Conservation (phyloP, 2,329 filamentous ascomycete species). For the Colletotrichum lini region DNA sequence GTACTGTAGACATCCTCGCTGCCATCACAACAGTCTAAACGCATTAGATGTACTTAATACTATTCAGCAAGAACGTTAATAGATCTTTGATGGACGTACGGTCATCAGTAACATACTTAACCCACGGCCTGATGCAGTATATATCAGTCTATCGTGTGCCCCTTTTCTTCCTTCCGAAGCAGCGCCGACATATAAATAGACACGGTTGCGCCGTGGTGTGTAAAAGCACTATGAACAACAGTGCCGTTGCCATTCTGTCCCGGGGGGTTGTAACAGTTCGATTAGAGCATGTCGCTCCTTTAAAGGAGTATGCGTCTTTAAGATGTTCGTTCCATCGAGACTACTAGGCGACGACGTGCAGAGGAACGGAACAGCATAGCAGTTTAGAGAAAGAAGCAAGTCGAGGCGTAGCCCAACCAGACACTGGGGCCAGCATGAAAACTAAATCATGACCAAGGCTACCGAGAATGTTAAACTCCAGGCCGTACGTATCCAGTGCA, state of each 20-base stretch:
- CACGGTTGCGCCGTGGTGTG: no score
- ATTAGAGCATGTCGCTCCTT: no score
- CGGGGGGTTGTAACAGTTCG: no score
- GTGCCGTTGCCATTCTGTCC: no score
- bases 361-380: background rate
- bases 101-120: background rate
- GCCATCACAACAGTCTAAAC: conserved; percentile 25
- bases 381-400: background rate
- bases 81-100: background rate
- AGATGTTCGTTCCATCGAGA: background rate
- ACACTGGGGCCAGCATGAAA: background rate
- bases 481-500: background rate
- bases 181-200: no score
- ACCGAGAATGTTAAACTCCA: background rate
- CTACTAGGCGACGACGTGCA: background rate
- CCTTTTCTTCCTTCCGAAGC: no score
- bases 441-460: background rate
- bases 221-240: no score
- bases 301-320: background rate
- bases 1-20: conserved; percentile 16
- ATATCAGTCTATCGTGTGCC: background rate
- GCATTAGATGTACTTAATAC: conserved; percentile 39
- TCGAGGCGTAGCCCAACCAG: background rate
- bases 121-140: background rate
- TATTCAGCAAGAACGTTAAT: background rate